A percentile compares a stretch with the other conserved stretches of the same genome.
Evolutionary conservation across 2,329 filamentous ascomycete species (phyloP).

Genomic region (Cytospora piceicola): DNA sequence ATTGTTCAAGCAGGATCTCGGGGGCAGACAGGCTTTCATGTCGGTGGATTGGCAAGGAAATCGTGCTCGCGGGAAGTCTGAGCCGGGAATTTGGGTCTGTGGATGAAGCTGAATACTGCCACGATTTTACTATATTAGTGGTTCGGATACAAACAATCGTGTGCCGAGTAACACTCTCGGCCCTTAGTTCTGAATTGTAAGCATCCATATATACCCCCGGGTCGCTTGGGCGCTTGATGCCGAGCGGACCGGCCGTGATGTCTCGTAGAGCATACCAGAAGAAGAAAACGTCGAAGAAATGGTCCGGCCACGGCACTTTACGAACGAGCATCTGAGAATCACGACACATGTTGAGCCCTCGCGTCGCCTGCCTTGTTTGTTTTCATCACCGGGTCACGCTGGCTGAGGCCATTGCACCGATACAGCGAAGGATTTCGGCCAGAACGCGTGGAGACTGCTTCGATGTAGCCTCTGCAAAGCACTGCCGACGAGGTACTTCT

Average conservation of each 20-base stretch:
- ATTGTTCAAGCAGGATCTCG: conserved; percentile 4
- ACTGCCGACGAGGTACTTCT: too few relatives aligned
- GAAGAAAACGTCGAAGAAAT: conserved; percentile 22
- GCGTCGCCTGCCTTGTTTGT: neutral
- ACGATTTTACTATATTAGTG: neutral
- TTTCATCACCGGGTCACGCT: neutral
- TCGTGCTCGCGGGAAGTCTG: neutral
- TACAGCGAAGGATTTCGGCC: neutral
- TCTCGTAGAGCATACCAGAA: conserved; percentile 7
- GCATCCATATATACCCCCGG: neutral
- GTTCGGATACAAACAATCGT: too few relatives aligned
- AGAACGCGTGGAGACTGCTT: neutral
- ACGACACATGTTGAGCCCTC: too few relatives aligned
- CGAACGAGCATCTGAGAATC: neutral
- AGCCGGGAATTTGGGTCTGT: conserved; percentile 1
- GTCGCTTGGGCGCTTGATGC: neutral
- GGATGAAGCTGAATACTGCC: neutral
- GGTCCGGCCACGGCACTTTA: conserved; percentile 8
- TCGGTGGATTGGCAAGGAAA: neutral
- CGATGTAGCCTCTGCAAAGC: neutral
- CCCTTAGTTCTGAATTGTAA: neutral
- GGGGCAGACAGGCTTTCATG: conserved; percentile 9
- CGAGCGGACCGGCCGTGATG: conserved; percentile 22
- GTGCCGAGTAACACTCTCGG: conserved; percentile 15
- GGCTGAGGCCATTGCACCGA: neutral